Evolutionary conservation across 2,329 filamentous ascomycete species (phyloP), one percentile per base, ranked within the genome.

Genomic region (Colletotrichum godetiae): DNA sequence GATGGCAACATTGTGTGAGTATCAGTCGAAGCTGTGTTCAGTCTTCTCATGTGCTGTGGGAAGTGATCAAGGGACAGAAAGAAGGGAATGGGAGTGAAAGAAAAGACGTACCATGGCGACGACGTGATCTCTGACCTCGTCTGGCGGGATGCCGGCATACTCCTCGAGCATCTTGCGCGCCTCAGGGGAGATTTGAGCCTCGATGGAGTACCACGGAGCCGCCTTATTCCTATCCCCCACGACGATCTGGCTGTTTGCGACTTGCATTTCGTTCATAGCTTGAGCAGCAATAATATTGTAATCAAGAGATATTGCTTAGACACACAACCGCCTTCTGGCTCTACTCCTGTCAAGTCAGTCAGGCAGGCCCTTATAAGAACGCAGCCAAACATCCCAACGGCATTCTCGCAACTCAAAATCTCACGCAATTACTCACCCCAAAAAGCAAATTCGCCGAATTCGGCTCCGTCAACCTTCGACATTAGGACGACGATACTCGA

Each of bases 111-210:
- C 73, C 65, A 73, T 73, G 15, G 70, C 60, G 8, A 55, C 19
- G 52, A 74, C 46, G 49, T 75, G 73, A 6, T 66, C 52, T 22
- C 56, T 58, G 22, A 75, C 33, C n/a, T 73, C 60, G 27, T 66
- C 58, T 12, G 65, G 65, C 35, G 49, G 33, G 27, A 75, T 56
- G 15, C 49, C 42, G 5, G 58, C 57, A 37, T 75, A 75, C 27
- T 75, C 68, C 31, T 75, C 70, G 24, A 75, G 70, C 27, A 75
- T 65, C 15, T 70, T 61, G 24, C 65, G 67, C 10, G 73, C 60
- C 11, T 67, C 70, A 8, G 55, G 24, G 10, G 65, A 24, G 56
- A 75, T 35, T 1, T 65, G 59, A 22, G 19, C 29, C 15, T 73
- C 60, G 24, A 55, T n/a, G 46, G 61, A 37, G 53, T 75, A 75